Percentiles rank a stretch among this genome's conserved stretches.
Evolutionary conservation across 495 filamentous ascomycete species (phyloP).

Genomic region (Penicillium coffeae): DNA sequence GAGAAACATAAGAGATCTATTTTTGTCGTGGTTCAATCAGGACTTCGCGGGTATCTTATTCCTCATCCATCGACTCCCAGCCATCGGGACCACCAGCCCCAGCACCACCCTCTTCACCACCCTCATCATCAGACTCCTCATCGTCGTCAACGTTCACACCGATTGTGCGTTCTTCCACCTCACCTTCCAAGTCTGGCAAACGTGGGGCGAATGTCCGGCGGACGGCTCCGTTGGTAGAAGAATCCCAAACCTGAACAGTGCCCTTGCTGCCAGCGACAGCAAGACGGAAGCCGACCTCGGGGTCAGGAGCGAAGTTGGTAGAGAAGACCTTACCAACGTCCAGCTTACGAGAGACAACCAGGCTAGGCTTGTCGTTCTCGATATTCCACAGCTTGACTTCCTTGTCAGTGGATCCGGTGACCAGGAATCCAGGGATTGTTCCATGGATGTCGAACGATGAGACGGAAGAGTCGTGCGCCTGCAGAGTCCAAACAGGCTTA

Average conservation of each 20-base stretch:
- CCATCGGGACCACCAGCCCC: conserved; percentile 48
- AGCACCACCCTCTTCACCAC: conserved; percentile 48
- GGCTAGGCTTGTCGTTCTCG: conserved; percentile 64
- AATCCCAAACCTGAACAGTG: conserved; percentile 92
- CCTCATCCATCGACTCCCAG: conserved; percentile 92
- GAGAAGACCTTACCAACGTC: conserved; percentile 95
- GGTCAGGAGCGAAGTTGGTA: conserved; percentile 80
- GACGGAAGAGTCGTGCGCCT: conserved; percentile 91
- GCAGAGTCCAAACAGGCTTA: conserved; percentile 87
- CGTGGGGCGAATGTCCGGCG: conserved; percentile 77
- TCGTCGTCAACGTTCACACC: conserved; percentile 64
- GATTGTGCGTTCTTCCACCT: conserved; percentile 72
- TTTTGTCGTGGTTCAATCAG: conserved; percentile 19
- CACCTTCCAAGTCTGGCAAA: conserved; percentile 54
- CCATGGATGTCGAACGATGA: conserved; percentile 93
- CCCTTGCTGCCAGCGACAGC: conserved; percentile 96
- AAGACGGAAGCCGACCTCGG: conserved; percentile 83
- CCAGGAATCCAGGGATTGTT: conserved; percentile 85
- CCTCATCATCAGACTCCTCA: conserved; percentile 61
- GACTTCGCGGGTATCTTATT: conserved; percentile 42
- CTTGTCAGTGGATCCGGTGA: conserved; percentile 87
- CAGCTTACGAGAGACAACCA: conserved; percentile 87
- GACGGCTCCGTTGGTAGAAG: conserved; percentile 89
- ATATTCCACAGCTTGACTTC: conserved; percentile 97
- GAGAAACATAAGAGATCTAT: conserved; percentile 22